Base-by-base conservation (phyloP, 345 rosid species). In the Eutrema yunnanense region DNA sequence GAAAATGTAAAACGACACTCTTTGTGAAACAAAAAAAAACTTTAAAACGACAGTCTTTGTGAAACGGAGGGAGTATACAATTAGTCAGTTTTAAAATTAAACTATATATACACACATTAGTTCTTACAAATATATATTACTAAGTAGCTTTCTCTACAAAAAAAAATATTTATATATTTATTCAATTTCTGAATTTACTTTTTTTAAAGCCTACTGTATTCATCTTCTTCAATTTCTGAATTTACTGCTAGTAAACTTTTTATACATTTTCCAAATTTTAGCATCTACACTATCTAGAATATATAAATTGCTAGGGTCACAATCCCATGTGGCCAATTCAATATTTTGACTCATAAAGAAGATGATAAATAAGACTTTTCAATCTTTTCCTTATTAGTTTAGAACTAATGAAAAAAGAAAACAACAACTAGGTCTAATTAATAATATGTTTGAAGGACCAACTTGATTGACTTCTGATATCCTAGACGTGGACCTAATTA, bases 381-480 rank as follows among this genome's bases (percentile, higher is more conserved):
- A 33, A 48, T 33, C 6, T 33, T 65, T 32, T 65, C 12, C 30
- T 57, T 40, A 33, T 10, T 22, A 22, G 26, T 22, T 22, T 22
- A 22, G 26, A 48, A 73, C 16, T 38, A 65, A 56, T 40, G 43
- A 41, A 9, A 29, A 6, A 3, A 19, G 22, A 19, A 6, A 6
- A 32, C 29, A 5, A n/a, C 6, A 52, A 44, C 26, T 43, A 61
- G 52, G 42, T 43, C 22, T 22, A 55, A 16, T 62, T 42, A 62
- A 4, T 33, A 52, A 53, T 54, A 11, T 54, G 56, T 62, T 30
- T 42, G 7, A 68, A 32, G 19, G 54, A 70, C 43, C 75, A 65
- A 76, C 76, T 76, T 70, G 76, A 56, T 65, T 64, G 76, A 71
- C 67, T 57, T 69, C 47, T n/a, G 13, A 57, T 7, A 38, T 49